Evolutionary conservation across 1,139 yeast genomes (phyloP).

Genomic region (Wickerhamomyces sp.): DNA sequence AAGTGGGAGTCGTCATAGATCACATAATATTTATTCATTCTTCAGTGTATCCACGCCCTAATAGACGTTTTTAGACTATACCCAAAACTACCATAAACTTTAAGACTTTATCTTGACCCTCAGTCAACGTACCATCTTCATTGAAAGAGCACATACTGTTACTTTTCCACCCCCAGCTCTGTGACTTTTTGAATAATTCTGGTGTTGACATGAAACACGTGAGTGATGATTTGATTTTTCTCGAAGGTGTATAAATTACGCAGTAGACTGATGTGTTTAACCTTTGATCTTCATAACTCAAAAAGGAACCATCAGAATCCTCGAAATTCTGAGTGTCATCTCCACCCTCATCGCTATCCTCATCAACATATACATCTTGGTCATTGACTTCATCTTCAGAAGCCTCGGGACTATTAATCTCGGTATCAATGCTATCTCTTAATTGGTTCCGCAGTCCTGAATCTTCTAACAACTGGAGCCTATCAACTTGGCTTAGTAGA

Average conservation of each 20-base stretch:
- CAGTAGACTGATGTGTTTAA: conserved; percentile 42
- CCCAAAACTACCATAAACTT: conserved; percentile 49
- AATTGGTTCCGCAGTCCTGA: not conserved
- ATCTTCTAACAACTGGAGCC: not conserved
- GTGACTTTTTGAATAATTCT: conserved; percentile 44
- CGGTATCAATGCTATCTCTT: not conserved
- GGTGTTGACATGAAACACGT: conserved; percentile 50
- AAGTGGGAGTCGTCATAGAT: conserved; percentile 55
- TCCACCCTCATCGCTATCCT: conserved; percentile 13
- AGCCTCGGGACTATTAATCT: conserved; percentile 2
- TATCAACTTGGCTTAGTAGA: not conserved
- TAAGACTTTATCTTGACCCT: conserved; percentile 35
- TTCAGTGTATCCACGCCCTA: conserved; percentile 4
- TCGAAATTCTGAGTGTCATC: not conserved
- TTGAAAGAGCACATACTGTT: conserved; percentile 44
- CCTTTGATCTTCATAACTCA: conserved; percentile 41
- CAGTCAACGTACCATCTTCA: conserved; percentile 38
- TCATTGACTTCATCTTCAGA: conserved; percentile 7
- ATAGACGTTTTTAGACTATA: conserved; percentile 26
- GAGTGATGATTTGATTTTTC: conserved; percentile 38
- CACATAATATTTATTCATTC: conserved; percentile 3
- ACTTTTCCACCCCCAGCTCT: conserved; percentile 57
- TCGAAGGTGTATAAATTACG: conserved; percentile 47
- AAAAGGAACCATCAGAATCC: conserved; percentile 24
- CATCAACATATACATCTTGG: not conserved